phyloP scores from a whole-genome alignment of 768 basidiomycete genomes.

The Suillus sp. region DNA sequence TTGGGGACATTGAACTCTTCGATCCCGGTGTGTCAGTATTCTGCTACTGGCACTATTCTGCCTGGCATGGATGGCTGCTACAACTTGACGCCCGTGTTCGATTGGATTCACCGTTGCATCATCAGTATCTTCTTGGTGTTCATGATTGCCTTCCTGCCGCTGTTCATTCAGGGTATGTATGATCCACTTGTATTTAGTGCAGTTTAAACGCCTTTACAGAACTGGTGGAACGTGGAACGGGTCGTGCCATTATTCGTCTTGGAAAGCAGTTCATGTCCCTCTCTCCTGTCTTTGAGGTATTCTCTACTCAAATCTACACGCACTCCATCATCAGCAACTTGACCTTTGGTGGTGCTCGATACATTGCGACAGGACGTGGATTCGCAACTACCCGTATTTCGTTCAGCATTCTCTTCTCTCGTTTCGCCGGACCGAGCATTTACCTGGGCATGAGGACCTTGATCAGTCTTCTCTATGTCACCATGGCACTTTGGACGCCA shows the following conservation, averaged over 20 bases:
- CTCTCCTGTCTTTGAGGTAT: conserved; percentile 96
- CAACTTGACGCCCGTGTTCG: conserved; percentile 89
- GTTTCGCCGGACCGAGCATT: conserved; percentile 97
- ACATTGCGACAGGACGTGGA: conserved; percentile 98
- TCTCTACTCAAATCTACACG: conserved; percentile 97
- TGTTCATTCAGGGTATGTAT: conserved; percentile 87
- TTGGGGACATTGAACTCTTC: conserved; percentile 89
- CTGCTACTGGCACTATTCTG: conserved; percentile 66
- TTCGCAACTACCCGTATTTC: conserved; percentile 96
- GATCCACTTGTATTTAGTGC: background rate
- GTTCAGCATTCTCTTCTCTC: conserved; percentile 95
- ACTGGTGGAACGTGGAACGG: conserved; percentile 92
- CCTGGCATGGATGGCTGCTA: conserved; percentile 89
- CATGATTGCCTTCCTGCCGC: conserved; percentile 92
- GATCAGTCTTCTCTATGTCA: conserved; percentile 92
- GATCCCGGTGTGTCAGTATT: conserved; percentile 80
- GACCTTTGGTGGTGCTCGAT: conserved; percentile 96
- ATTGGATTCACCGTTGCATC: conserved; percentile 96
- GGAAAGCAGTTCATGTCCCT: conserved; percentile 93
- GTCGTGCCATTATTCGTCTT: conserved; percentile 87
- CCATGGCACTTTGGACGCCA: conserved; percentile 87
- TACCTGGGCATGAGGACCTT: conserved; percentile 95
- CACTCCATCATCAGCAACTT: conserved; percentile 97
- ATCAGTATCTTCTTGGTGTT: conserved; percentile 99
- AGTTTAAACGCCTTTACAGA: conserved; percentile 51